Conservation (phyloP, 2,329 filamentous ascomycete species). For the Pyrenochaeta sp. region DNA sequence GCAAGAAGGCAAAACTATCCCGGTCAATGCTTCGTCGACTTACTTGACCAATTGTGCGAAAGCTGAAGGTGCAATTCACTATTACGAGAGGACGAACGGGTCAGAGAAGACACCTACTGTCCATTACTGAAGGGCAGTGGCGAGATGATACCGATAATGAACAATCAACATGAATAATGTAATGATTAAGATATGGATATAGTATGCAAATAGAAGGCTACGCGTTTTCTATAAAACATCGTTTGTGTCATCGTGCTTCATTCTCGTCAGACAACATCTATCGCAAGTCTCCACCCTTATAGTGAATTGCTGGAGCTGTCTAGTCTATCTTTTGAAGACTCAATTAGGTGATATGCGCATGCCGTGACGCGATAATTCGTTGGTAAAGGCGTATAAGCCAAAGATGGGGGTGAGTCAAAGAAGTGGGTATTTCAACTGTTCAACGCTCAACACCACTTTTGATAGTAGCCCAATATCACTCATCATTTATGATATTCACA, state of each 20-base stretch:
- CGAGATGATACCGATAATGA: too few relatives aligned
- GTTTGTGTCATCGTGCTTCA: too few relatives aligned
- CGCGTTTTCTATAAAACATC: too few relatives aligned
- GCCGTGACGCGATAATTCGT: neutral
- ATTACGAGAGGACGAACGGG: conserved; percentile 60
- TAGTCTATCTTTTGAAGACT: too few relatives aligned
- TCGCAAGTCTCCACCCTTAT: too few relatives aligned
- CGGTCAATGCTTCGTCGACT: conserved; percentile 59
- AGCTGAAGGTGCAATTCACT: conserved; percentile 61
- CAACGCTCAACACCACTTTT: neutral
- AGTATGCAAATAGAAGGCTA: too few relatives aligned
- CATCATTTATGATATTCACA: neutral
- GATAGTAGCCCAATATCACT: too few relatives aligned
- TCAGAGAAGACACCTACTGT: conserved; percentile 43
- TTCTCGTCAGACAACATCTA: too few relatives aligned
- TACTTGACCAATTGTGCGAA: conserved; percentile 64
- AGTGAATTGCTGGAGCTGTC: too few relatives aligned
- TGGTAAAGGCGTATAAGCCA: neutral
- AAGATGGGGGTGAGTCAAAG: conserved; percentile 3
- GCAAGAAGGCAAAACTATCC: conserved; percentile 60
- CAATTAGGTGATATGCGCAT: too few relatives aligned
- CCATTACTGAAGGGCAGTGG: conserved; percentile 22
- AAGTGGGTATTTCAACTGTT: neutral
- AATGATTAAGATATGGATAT: too few relatives aligned
- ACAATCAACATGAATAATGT: too few relatives aligned